Conservation (phyloP, 2,329 filamentous ascomycete genomes). For the Macroventuria anomochaeta region DNA sequence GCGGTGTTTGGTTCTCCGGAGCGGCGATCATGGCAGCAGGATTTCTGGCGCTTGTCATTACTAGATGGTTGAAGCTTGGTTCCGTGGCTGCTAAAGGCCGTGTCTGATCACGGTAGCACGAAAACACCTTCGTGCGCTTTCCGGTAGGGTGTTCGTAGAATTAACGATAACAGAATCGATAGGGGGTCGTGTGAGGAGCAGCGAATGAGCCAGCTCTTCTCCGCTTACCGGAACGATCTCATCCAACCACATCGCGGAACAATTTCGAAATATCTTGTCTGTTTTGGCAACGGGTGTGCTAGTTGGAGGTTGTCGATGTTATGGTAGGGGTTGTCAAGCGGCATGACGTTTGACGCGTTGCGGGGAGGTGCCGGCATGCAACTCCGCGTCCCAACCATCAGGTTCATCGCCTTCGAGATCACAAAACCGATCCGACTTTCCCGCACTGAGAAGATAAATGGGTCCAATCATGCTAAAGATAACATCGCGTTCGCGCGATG, state of each 20-base stretch:
- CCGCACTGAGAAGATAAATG: neutral
- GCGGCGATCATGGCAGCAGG: too few relatives aligned
- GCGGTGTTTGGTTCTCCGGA: constrained; percentile 7
- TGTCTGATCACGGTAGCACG: too few relatives aligned
- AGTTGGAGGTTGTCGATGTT: neutral
- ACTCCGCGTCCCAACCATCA: constrained; percentile 1
- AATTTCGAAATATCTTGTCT: too few relatives aligned
- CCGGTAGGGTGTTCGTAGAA: too few relatives aligned
- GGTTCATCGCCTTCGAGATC: neutral
- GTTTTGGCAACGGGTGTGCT: too few relatives aligned
- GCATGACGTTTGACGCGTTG: constrained; percentile 2
- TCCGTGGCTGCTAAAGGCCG: neutral
- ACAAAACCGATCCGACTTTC: constrained; percentile 2
- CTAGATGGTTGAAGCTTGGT: constrained; percentile 25
- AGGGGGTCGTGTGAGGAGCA: too few relatives aligned
- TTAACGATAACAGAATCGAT: too few relatives aligned
- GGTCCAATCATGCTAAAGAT: neutral
- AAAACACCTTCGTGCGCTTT: too few relatives aligned
- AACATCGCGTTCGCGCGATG: neutral
- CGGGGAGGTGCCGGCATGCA: neutral
- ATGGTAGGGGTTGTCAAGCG: neutral
- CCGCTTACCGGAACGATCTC: too few relatives aligned
- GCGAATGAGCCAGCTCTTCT: too few relatives aligned
- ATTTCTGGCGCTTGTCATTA: constrained; percentile 20
- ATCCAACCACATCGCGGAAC: too few relatives aligned